A percentile compares a stretch with the other conserved stretches of the same genome.
Evolutionary conservation across 2,329 filamentous ascomycete species (phyloP).

Genomic region (Botrytis squamosa): DNA sequence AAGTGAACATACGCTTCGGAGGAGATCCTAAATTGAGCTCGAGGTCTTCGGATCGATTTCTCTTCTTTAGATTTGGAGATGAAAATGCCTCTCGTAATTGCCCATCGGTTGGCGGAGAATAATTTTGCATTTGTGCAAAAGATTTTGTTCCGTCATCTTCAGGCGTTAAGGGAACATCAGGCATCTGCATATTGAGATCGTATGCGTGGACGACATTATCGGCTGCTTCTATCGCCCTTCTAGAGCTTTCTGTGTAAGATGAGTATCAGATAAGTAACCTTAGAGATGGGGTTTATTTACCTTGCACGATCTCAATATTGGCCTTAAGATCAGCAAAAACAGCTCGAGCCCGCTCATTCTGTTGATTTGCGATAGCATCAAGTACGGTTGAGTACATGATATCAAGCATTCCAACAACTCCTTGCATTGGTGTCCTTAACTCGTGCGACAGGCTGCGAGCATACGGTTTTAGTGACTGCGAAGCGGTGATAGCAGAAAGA

Average conservation of each 20-base stretch:
- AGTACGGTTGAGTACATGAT: slow-evolving; percentile 73
- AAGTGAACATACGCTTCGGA: slow-evolving; percentile 33
- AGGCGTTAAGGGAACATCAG: slow-evolving; percentile 53
- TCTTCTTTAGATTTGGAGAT: slow-evolving; percentile 24
- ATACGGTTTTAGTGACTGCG: slow-evolving; percentile 68
- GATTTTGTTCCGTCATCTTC: slow-evolving; percentile 25
- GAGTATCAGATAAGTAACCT: slow-evolving; percentile 12
- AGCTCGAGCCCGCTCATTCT: slow-evolving; percentile 49
- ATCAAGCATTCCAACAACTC: slow-evolving; percentile 73
- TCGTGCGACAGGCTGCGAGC: slow-evolving; percentile 72
- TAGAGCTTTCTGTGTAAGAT: slow-evolving; percentile 58
- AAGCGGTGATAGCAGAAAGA: slow-evolving; percentile 54
- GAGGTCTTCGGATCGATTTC: slow-evolving; percentile 27
- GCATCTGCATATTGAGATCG: slow-evolving; percentile 72
- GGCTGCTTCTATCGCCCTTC: slow-evolving; percentile 69
- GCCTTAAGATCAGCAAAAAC: slow-evolving; percentile 63
- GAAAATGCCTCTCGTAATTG: not conserved
- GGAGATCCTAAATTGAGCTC: slow-evolving; percentile 32
- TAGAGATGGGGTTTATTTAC: slow-evolving; percentile 40
- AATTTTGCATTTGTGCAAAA: not conserved
- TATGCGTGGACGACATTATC: slow-evolving; percentile 76
- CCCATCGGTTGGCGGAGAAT: not conserved
- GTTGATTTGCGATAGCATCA: slow-evolving; percentile 58
- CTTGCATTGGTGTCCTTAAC: slow-evolving; percentile 71
- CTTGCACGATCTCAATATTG: slow-evolving; percentile 70